Evolutionary conservation across 768 basidiomycete genomes (phyloP), one percentile per base, ranked within the genome.

Genomic region (Lentinula guzmanii): DNA sequence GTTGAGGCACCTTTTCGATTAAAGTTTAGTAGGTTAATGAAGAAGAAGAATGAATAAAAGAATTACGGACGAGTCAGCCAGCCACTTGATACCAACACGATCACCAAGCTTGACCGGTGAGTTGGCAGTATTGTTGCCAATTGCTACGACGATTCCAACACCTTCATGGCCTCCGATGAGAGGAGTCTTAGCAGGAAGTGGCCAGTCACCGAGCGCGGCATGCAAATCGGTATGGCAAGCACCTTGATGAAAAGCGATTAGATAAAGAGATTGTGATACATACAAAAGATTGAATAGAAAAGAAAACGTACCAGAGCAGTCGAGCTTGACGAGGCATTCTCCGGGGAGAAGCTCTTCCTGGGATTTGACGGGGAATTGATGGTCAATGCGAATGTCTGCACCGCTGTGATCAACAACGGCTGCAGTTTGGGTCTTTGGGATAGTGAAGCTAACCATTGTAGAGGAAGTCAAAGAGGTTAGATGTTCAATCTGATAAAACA

Each of bases 121-220:
- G 52, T 77, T 59, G 21, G 72, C 64, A 0, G 90, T 88, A 69
- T 87, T 74, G 7, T 80, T 77, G 24, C 85, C 92, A 66, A 95
- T 90, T 28, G 92, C 93, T 45, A 94, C 87, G 59, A 96, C 74
- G 46, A 79, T 75, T 16, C 93, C 92, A 11, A 91, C 90, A 64
- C 92, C 93, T 74, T 93, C 89, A 69, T 94, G 93, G 0, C 93
- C 91, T 15, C 90, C 90, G 61, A 93, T 82, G 52, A 92, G 82
- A 0, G 88, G 89, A 1, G 77, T 77, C 57, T 77, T 82, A 37
- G 84, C 77, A n/a, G 79, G 72, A 9, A 90, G 61, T 0, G 93
- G 93, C 94, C 94, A 95, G 69, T 95, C 93, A 48, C 82, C 84
- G 42, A 81, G 72, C 41, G 82, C 83, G 31, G 87, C 87, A 67